Conservation (phyloP, 441 rosid genomes). For the Brassica balearica region DNA sequence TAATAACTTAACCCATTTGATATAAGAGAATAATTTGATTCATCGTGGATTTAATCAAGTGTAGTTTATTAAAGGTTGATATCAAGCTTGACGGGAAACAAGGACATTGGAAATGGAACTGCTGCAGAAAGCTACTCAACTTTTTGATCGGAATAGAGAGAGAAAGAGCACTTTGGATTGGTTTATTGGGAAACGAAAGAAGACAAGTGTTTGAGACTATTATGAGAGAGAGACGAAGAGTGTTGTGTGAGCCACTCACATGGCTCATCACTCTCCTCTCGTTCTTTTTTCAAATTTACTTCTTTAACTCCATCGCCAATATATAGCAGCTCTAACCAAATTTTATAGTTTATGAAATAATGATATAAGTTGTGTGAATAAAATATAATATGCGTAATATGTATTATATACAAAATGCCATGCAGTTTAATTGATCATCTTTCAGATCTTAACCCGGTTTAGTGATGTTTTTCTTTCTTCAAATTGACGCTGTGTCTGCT, state of each 20-base stretch:
- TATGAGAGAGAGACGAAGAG: conserved; percentile 35
- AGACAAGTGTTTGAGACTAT: conserved; percentile 31
- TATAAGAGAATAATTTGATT: neutral
- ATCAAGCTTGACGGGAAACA: conserved; percentile 28
- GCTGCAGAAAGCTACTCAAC: conserved; percentile 47
- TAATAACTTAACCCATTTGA: conserved; percentile 9
- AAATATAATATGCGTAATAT: neutral
- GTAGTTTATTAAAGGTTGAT: conserved; percentile 17
- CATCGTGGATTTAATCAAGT: neutral
- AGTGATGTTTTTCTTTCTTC: neutral
- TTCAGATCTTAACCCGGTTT: neutral
- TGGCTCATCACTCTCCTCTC: conserved; percentile 50
- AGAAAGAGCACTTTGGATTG: conserved; percentile 33
- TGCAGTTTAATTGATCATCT: neutral
- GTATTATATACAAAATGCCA: neutral
- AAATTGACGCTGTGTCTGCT: neutral
- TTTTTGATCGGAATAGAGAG: conserved; percentile 30
- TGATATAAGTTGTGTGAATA: neutral
- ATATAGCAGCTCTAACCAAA: neutral
- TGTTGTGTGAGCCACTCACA: conserved; percentile 53
- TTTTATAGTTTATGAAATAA: neutral
- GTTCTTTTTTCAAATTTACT: conserved; percentile 14
- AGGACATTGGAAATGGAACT: conserved; percentile 41
- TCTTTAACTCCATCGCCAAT: neutral
- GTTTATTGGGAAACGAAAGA: conserved; percentile 39